Evolutionary conservation across 805 yeast species (phyloP), one percentile per base, ranked within the genome.

Genomic region (Starmerella etchellsii): DNA sequence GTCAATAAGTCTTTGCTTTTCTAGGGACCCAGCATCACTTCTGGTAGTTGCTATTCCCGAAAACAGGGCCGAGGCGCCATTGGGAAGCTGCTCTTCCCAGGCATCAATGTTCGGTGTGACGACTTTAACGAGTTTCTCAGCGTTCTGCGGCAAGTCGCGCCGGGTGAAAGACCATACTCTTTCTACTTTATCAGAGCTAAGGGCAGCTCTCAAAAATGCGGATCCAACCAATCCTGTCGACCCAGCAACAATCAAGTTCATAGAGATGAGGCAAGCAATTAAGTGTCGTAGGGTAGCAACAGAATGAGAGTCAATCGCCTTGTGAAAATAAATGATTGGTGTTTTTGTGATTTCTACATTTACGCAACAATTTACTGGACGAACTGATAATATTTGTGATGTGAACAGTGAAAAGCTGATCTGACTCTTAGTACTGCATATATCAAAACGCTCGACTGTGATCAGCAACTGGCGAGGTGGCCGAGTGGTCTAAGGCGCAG

Each of bases 151-250:
- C n/a, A 38, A 26, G 10, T 40, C 38, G 24, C 46, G 44, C 31
- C 61, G 43, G 36, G 62, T 26, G 68, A 68, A 23, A 54, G 63
- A 39, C 73, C 74, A 60, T 5, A 78, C 55, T 18, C 64, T 59
- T 2, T 58, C 40, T 30, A 70, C 64, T 2, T 59, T 51, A 1
- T 61, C 43, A 3, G 70, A 58, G 9, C 54, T 46, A 29, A 59
- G 58, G 5, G 73, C 71, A 21, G 59, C 59, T 40, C 65, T 68
- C 40, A 81, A 55, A 44, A 81, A 68, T 20, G 63, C 67, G 20
- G 65, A 51, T 8, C 94, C 95, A 41, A 79, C 77, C 18, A 82
- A 61, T 2, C 95, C 95, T 1, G 94, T 83, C 23, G 85, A 70
- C 2, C 95, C 95, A 33, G 81, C 37, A 14, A 48, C 48, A 1